Conservation (phyloP, 495 filamentous ascomycete genomes). For the Aspergillus coremiiformis region DNA sequence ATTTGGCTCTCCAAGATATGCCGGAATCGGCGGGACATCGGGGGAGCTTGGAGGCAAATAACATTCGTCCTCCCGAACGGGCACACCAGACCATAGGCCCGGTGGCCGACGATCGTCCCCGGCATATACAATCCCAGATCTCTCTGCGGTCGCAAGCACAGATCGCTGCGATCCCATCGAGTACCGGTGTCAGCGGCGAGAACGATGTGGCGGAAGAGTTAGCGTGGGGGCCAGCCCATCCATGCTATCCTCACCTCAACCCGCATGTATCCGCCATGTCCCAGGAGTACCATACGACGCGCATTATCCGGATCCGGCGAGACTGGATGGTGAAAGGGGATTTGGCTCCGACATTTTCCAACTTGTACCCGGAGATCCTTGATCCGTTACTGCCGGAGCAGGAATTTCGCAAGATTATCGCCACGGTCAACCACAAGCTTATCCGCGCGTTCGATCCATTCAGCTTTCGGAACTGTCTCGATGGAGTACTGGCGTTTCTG, state of each 20-base stretch:
- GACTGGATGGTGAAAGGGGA: conserved; percentile 91
- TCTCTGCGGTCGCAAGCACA: conserved; percentile 37
- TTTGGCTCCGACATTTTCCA: conserved; percentile 86
- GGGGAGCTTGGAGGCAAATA: conserved; percentile 24
- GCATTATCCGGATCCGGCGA: conserved; percentile 81
- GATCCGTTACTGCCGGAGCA: conserved; percentile 74
- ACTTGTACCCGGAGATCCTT: conserved; percentile 91
- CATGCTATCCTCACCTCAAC: conserved; percentile 89
- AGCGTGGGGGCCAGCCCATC: conserved; percentile 80
- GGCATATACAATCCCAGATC: conserved; percentile 33
- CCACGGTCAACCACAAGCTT: conserved; percentile 66
- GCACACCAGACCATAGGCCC: conserved; percentile 25
- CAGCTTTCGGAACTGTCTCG: conserved; percentile 60
- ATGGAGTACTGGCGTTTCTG: conserved; percentile 64
- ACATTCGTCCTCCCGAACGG: conserved; percentile 27
- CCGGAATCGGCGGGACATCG: conserved; percentile 34
- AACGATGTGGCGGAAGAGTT: conserved; percentile 42
- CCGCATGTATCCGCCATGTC: conserved; percentile 78
- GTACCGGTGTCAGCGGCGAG: conserved; percentile 43
- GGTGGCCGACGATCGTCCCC: conserved; percentile 21
- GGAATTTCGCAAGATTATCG: conserved; percentile 73
- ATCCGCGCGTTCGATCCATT: conserved; percentile 68
- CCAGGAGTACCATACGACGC: conserved; percentile 63
- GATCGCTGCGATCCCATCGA: conserved; percentile 35
- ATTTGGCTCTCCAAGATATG: conserved; percentile 37